Evolutionary conservation across 2,329 filamentous ascomycete genomes (phyloP), one percentile per base, ranked within the genome.

Genomic region (Aureobasidium zeae): DNA sequence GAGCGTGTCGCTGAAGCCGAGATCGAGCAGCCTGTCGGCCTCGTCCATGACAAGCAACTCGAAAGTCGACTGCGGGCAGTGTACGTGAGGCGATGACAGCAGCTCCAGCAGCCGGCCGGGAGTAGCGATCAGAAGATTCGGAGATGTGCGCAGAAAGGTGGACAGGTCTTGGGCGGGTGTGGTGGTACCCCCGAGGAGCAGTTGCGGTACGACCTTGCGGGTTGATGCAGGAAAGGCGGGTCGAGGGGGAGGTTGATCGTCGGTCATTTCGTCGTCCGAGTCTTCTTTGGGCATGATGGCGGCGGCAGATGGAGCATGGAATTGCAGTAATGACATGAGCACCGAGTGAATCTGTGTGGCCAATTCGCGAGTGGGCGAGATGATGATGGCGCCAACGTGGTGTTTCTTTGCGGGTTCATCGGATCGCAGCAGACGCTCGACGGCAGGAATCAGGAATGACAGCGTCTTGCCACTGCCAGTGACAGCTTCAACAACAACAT

Each of bases 21-120:
- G 73, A 63, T 98, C 91, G 9, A 98, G 71, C 19, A 98, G 68
- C 47, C 91, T 76, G 63, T 98, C 91, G 37, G 89, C 91, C 66
- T 98, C 91, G 58, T 98, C 91, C 25, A 98, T 73, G 3, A 98
- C 84, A 9, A 98, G 75, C 37, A 86, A 78, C 60, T 98, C 89
- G 53, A 98, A 96, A 0, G 85, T 85, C 1, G 85, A 87, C 49
- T 89, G 83, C 0, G 86, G 80, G 54, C 85, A 88, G 60, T 93
- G 85, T 11, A 94, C 87, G 56, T 94, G 83, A 1, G 81, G 83
- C 1, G 86, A 94, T 0, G 82, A 79, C 4, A 98, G 71, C 1
- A 98, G 74, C 57, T 95, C 88, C 5, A 94, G 75, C 2, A 98
- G 74, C 34, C 91, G 78, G 3, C 91, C 93, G 0, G 91, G 91